Base-by-base conservation (phyloP, 768 basidiomycete species). In the Xanthoconium purpureum region DNA sequence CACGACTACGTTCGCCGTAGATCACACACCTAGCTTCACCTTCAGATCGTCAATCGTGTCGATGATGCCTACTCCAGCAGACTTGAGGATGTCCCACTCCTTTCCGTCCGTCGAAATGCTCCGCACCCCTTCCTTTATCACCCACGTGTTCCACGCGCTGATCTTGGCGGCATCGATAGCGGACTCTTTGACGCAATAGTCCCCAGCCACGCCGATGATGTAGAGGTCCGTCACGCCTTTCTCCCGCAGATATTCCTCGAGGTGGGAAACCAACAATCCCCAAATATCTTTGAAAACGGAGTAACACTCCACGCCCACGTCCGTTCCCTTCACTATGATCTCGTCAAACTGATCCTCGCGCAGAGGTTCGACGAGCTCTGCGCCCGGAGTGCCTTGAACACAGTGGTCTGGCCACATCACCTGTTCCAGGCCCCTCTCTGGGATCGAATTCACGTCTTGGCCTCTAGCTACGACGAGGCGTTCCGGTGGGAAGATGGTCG, bases 341-440 rank as follows among this genome's bases (percentile, higher is more conserved):
- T 74, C 70, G 37, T 80, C 77, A 43, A 79, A 70, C 40, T 65
- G 65, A 36, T 66, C 66, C 29, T 71, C 68, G 48, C 75, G 63
- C n/a, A 92, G 63, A 28, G 77, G 80, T 3, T 75, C 65, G 30
- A 88, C 83, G 42, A 92, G 77, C 61, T 83, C 80, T 17, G 81
- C 80, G 2, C 91, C 91, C 2, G 63, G 71, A 0, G 79, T 79
- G 44, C 75, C 75, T 50, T 80, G 80, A 24, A 91, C 79, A 62
- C 91, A 92, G 67, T 93, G 91, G 60, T 83, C 84, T 0, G 91
- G 91, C 91, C 91, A 94, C 33, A 93, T 72, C 29, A 81, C 78
- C 69, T 89, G 87, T 40, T 77, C 67, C 5, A 56, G 72, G 61
- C 36, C 73, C 72, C 57, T 58, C 10, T 60, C 49, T 5, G 43